phyloP scores from a whole-genome alignment of 2,329 filamentous ascomycete genomes.

The Alternaria sp. region DNA sequence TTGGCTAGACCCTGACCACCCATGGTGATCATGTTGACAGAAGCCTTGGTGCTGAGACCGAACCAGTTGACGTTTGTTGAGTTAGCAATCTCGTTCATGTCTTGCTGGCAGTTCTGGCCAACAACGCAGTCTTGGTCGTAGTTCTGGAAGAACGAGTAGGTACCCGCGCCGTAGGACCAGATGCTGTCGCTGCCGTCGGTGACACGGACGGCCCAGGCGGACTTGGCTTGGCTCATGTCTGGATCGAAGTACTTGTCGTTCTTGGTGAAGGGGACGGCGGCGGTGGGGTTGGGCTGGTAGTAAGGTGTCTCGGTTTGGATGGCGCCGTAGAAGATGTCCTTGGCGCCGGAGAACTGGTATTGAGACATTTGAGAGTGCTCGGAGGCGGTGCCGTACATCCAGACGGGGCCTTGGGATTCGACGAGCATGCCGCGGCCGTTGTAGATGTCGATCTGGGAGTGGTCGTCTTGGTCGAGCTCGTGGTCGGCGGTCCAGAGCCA shows the following conservation, averaged over 20 bases:
- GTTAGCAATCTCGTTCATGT: slow-evolving; percentile 56
- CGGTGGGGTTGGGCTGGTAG: slow-evolving; percentile 69
- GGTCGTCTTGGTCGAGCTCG: slow-evolving; percentile 76
- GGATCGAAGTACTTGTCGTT: slow-evolving; percentile 53
- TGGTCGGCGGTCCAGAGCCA: slow-evolving; percentile 94
- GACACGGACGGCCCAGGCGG: slow-evolving; percentile 56
- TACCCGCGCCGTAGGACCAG: slow-evolving; percentile 56
- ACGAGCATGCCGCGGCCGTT: slow-evolving; percentile 84
- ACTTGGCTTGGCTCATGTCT: slow-evolving; percentile 49
- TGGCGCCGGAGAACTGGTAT: slow-evolving; percentile 68
- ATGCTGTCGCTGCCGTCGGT: slow-evolving; percentile 47
- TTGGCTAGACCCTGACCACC: slow-evolving; percentile 44
- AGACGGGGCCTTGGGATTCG: slow-evolving; percentile 76
- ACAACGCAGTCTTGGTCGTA: slow-evolving; percentile 59
- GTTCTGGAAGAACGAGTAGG: slow-evolving; percentile 67
- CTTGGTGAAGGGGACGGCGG: slow-evolving; percentile 62
- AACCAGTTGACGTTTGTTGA: slow-evolving; percentile 54
- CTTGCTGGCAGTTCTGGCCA: slow-evolving; percentile 57
- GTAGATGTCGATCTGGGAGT: slow-evolving; percentile 81
- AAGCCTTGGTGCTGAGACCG: slow-evolving; percentile 56
- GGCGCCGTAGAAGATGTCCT: slow-evolving; percentile 67
- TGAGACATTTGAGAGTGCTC: slow-evolving; percentile 75
- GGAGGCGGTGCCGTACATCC: slow-evolving; percentile 72
- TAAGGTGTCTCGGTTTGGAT: slow-evolving; percentile 76
- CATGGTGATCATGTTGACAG: slow-evolving; percentile 57